These are phyloP conservation scores for Jaapia argillacea DNA, from an alignment of 768 basidiomycete species.

Conservation along the genomic window DNA sequence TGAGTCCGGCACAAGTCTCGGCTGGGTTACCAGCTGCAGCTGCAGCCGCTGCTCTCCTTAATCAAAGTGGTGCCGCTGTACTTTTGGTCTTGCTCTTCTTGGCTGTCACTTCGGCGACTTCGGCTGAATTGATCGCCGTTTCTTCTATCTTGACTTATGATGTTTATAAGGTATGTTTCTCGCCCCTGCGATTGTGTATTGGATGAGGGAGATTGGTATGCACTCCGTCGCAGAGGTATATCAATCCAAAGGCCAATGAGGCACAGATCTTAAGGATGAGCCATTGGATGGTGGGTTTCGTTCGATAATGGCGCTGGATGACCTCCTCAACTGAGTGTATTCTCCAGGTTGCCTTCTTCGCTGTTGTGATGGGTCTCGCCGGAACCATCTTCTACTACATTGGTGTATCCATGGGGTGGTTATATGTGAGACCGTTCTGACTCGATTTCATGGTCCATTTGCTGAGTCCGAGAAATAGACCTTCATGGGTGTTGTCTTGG, in stretches of 20 bases:
- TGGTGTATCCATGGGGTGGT: conserved; percentile 90
- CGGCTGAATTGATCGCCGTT: conserved; percentile 88
- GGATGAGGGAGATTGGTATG: conserved; percentile 41
- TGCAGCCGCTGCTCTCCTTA: conserved; percentile 74
- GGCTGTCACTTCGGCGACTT: conserved; percentile 78
- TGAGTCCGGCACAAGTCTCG: conserved; percentile 58
- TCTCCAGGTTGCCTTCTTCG: conserved; percentile 60
- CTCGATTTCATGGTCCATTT: no score
- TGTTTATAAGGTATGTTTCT: conserved; percentile 51
- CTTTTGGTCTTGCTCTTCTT: conserved; percentile 70
- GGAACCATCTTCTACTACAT: conserved; percentile 85
- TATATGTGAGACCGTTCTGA: conserved; percentile 78
- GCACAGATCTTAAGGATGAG: conserved; percentile 58
- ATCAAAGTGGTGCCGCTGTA: conserved; percentile 43
- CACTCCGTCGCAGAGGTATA: conserved; percentile 53
- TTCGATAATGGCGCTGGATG: conserved; percentile 22
- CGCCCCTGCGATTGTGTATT: conserved; percentile 12
- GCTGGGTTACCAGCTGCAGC: conserved; percentile 86
- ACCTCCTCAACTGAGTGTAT: no score
- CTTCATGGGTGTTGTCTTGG: conserved; percentile 83
- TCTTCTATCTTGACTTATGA: conserved; percentile 80
- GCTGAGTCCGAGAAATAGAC: no score
- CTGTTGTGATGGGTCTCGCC: conserved; percentile 71
- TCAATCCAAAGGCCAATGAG: conserved; percentile 77
- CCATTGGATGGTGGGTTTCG: conserved; percentile 45